Percentiles rank a stretch among this genome's conserved stretches.
These are phyloP conservation scores for Pistacia integerrima DNA, from an alignment of 345 rosid species.

Conservation along the genomic window DNA sequence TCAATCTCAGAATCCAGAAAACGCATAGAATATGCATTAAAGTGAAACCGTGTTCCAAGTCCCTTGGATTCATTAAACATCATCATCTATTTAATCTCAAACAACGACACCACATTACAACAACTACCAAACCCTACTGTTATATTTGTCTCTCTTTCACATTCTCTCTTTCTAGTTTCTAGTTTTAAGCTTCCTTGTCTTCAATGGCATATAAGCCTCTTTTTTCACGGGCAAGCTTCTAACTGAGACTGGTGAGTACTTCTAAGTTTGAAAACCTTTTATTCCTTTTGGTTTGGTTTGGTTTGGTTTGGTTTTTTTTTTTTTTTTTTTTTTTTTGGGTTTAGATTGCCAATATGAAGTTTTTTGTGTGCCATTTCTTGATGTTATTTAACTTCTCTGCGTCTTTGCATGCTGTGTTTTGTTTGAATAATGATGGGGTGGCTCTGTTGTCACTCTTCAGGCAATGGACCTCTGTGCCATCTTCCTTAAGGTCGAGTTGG, in stretches of 20 bases:
- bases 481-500: constrained; percentile 50
- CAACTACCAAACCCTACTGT: neutral
- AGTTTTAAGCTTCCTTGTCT: neutral
- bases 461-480: constrained; percentile 48
- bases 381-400: constrained; percentile 18
- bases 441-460: constrained; percentile 53
- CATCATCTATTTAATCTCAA: neutral
- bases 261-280: neutral
- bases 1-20: no score
- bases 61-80: neutral
- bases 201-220: neutral
- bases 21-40: no score
- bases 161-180: neutral
- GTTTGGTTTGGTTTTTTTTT: no score
- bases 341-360: constrained; percentile 15
- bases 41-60: no score
- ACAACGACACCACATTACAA: no score
- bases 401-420: constrained; percentile 22
- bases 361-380: constrained; percentile 10
- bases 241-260: neutral
- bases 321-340: neutral
- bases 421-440: constrained; percentile 51
- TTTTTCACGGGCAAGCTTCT: neutral
- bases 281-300: no score
- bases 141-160: neutral